Evolutionary conservation across 78 protist genomes (phyloP), one percentile per base, ranked within the genome.

Genomic region (Dictyostelium intermedium): DNA sequence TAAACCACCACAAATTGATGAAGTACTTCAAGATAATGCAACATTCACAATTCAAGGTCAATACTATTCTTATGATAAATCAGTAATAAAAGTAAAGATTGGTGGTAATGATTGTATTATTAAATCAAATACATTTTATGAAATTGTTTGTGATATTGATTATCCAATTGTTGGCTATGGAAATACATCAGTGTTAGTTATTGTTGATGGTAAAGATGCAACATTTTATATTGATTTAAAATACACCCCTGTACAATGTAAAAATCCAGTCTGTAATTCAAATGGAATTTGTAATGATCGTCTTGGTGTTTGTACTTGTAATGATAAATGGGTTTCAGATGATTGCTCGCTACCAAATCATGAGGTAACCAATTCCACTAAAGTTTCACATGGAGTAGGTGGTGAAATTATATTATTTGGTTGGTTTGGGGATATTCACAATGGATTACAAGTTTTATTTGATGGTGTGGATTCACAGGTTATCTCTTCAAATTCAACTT

Each of bases 201-300:
- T 32, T 7, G 79, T 72, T 34, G 43, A 72, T 11, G 79, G 11
- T 25, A 34, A 34, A 34, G 5, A 9, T 14, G 0, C 47, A 35
- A 25, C 27, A 32, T 27, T 8, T 1, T 14, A 32, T 32, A 6
- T 34, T 16, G 16, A 72, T 72, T 72, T 72, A 14, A 3, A 14
- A n/a, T 14, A 34, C 16, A 72, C 79, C 1, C 50, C 43, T 1
- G 1, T 30, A 14, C 23, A 8, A 72, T 72, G 79, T 72, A 16
- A 23, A 6, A 20, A 11, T 13, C 45, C 79, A 72, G 13, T 0
- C 34, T 72, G 79, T 34, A 70, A 70, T 70, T 23, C 23, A 25
- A 72, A 72, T 30, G 79, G 79, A 1, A 10, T 72, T 14, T 72
- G 79, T 72, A 34, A 72, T 72, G 79, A 72, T 72, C 79, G 34